Evolutionary conservation across 345 rosid species (phyloP).

Genomic region (Rubroshorea leprosula): DNA sequence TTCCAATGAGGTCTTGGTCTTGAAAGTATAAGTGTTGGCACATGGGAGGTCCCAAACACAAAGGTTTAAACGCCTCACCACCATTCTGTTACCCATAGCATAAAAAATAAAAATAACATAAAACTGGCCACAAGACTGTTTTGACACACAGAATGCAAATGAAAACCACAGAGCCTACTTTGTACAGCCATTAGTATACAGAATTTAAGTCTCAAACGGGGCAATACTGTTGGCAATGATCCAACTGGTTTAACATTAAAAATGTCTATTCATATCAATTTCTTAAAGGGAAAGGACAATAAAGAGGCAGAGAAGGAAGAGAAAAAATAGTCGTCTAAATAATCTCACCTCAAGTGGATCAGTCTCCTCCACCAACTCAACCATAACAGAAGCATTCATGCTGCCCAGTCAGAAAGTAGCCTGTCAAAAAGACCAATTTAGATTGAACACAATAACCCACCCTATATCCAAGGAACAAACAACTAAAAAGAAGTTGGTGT

Average conservation of each 20-base stretch:
- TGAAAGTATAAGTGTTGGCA: too few relatives aligned
- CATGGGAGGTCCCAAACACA: background rate
- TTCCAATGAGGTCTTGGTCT: too few relatives aligned
- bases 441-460: background rate
- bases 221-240: too few relatives aligned
- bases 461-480: background rate
- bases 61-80: background rate
- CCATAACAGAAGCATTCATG: constrained; percentile 96
- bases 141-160: background rate
- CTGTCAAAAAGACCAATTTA: background rate
- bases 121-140: background rate
- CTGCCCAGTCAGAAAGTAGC: constrained; percentile 32
- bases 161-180: background rate
- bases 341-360: constrained; percentile 73
- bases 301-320: background rate
- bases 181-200: too few relatives aligned
- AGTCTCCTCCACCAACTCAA: constrained; percentile 81
- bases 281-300: background rate
- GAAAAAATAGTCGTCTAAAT: background rate
- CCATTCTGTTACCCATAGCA: too few relatives aligned
- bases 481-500: background rate
- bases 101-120: too few relatives aligned
- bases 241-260: too few relatives aligned
- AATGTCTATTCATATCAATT: too few relatives aligned
- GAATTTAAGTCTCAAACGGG: background rate